Percentiles rank a stretch among this genome's conserved stretches.
Evolutionary conservation across 139 green algal species (phyloP).

Genomic region (Asterochloris erici): DNA sequence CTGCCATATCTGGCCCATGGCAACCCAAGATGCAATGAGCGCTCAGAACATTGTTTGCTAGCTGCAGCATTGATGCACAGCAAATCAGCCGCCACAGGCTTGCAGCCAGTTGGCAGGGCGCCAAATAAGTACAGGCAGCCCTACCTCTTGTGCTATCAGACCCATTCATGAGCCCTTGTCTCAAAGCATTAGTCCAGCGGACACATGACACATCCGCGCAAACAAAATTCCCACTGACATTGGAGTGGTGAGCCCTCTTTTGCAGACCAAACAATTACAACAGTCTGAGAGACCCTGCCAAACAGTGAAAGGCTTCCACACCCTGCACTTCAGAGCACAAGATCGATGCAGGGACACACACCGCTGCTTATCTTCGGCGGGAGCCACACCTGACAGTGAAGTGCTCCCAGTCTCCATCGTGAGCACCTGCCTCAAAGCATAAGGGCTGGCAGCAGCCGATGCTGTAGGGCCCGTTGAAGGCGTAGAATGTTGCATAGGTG

Average conservation of each 20-base stretch:
- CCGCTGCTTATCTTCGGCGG: background rate
- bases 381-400: slow-evolving; percentile 31
- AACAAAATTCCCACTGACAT: background rate
- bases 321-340: background rate
- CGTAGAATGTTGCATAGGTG: slow-evolving; percentile 46
- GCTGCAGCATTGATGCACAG: too few species aligned
- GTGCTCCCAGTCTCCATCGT: slow-evolving; percentile 57
- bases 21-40: too few species aligned
- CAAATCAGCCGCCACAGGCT: too few species aligned
- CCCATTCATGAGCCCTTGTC: too few species aligned
- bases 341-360: background rate
- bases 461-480: slow-evolving; percentile 42
- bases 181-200: too few species aligned
- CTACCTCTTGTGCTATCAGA: too few species aligned
- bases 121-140: too few species aligned
- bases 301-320: background rate
- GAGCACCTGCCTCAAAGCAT: slow-evolving; percentile 25
- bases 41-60: too few species aligned
- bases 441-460: slow-evolving; percentile 19
- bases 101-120: too few species aligned
- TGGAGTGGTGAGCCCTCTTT: background rate
- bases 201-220: too few species aligned
- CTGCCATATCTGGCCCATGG: too few species aligned
- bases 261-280: background rate
- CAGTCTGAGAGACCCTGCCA: background rate